Base-by-base conservation (phyloP, 1,284 basidiomycete species). In the Ceratorhiza oryzae-sativae region DNA sequence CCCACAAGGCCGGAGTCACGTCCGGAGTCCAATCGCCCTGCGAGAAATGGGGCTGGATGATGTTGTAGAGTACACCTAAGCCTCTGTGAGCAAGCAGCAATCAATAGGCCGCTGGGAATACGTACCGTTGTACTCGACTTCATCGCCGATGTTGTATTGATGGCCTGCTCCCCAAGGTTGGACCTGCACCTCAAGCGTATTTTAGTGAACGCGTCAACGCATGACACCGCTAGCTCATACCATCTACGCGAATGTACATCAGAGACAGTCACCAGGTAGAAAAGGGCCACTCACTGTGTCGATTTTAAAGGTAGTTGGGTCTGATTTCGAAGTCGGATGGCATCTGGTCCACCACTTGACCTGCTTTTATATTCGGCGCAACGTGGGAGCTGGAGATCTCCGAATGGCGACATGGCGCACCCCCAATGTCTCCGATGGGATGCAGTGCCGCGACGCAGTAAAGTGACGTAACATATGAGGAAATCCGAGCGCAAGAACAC, bases 31-130 rank as follows among this genome's bases (percentile, higher is more conserved):
- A 75, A 56, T 75, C 73, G 51, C 73, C 89, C 83, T 90, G 88
- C 30, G 90, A 90, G 58, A 79, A 80, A 79, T 92, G 90, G 13
- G 88, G 81, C 77, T 91, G 89, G 75, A 91, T 86, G 80, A 88
- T 88, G 79, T 86, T 88, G 82, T 91, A 92, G 62, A 79, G 80
- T 74, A 80, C 78, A 34, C 86, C 89, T 91, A 75, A 18, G 41
- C 15, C 32, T 12, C 20, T n/a, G n/a, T 10, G 42, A 62, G 55
- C 67, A 55, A 30, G 51, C 67, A 23, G 13, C 13, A 6, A 15
- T n/a, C 18, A 13, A 39, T 12, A 36, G 20, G 4, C 32, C 1
- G 2, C 20, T 15, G 18, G n/a, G 48, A 41, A 51, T 61, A 68
- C 76, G 27, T 72, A 86, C 90, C 87, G 77, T 89, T 75, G 77